A percentile compares a stretch with the other conserved stretches of the same genome.
These are phyloP conservation scores for Boletus reticuloceps DNA, from an alignment of 768 basidiomycete species.

Conservation along the genomic window DNA sequence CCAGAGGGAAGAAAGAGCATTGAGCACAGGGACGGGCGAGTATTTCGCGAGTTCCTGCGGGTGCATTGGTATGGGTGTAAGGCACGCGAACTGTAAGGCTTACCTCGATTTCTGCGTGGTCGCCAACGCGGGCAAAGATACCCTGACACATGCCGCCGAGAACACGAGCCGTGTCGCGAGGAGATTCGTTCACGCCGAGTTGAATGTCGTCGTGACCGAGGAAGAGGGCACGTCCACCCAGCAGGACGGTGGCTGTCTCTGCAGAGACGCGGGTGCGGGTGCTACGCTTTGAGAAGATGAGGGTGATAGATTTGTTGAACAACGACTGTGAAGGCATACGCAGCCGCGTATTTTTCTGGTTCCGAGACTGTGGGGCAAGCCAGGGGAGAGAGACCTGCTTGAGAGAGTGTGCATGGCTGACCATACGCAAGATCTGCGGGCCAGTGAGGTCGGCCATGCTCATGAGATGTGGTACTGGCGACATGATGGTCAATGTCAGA, in stretches of 20 bases:
- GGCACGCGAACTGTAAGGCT: conserved; percentile 18
- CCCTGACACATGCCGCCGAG: conserved; percentile 95
- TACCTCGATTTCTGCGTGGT: conserved; percentile 91
- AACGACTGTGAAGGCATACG: conserved; percentile 72
- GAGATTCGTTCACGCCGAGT: conserved; percentile 89
- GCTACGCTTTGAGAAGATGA: conserved; percentile 91
- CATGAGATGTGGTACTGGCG: conserved; percentile 67
- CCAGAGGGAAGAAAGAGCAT: conserved; percentile 93
- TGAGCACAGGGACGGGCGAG: conserved; percentile 92
- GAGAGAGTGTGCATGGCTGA: conserved; percentile 62
- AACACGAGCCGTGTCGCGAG: conserved; percentile 82
- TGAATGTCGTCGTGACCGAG: conserved; percentile 90
- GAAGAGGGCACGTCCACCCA: conserved; percentile 91
- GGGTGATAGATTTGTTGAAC: conserved; percentile 79
- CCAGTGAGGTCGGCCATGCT: conserved; percentile 85
- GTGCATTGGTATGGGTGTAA: neutral
- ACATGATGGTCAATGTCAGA: conserved; percentile 12
- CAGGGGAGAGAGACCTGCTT: conserved; percentile 66
- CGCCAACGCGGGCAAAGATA: conserved; percentile 94
- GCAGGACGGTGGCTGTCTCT: conserved; percentile 73
- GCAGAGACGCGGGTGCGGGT: conserved; percentile 88
- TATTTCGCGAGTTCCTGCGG: conserved; percentile 84
- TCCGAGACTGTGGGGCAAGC: conserved; percentile 50
- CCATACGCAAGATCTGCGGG: conserved; percentile 64
- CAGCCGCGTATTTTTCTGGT: conserved; percentile 35